These are phyloP conservation scores for Colletotrichum cereale DNA, from an alignment of 2,329 filamentous ascomycete genomes.

Conservation along the genomic window DNA sequence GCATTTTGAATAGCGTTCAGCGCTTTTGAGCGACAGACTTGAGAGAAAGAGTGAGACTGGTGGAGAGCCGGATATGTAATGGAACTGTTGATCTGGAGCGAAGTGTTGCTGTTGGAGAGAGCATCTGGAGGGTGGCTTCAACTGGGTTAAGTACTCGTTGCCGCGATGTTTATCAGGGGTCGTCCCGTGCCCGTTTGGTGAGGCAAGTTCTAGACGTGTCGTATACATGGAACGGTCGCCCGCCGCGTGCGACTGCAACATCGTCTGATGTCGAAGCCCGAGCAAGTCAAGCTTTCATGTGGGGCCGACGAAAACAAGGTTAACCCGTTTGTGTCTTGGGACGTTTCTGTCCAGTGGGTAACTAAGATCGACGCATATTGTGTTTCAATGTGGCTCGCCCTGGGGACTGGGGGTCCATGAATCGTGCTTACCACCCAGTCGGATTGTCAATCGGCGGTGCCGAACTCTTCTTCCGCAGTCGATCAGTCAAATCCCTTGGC, in stretches of 20 bases:
- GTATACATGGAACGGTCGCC: constrained; percentile 5
- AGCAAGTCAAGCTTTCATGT: constrained; percentile 17
- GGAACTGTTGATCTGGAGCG: background rate
- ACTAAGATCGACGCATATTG: constrained; percentile 10
- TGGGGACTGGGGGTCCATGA: background rate
- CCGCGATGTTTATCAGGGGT: constrained; percentile 8
- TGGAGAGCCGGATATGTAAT: background rate
- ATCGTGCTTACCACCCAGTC: background rate
- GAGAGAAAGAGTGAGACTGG: background rate
- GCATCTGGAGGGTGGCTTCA: rapidly evolving
- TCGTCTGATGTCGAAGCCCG: constrained; percentile 21
- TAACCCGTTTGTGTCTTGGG: constrained; percentile 26
- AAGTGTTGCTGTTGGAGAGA: background rate
- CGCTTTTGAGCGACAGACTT: background rate
- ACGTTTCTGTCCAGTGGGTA: constrained; percentile 24
- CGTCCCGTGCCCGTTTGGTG: constrained; percentile 7
- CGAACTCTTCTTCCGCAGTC: background rate
- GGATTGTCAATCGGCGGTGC: constrained; percentile 8
- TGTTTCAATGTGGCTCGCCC: constrained; percentile 23
- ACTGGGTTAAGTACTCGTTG: constrained; percentile 21
- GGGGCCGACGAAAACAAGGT: constrained; percentile 21
- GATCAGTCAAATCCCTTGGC: constrained; percentile 18
- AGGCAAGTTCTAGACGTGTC: background rate
- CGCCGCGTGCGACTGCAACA: background rate
- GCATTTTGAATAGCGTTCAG: constrained; percentile 19